Conservation (phyloP, 176 grass and related monocot species). For the Ensete ventricosum region DNA sequence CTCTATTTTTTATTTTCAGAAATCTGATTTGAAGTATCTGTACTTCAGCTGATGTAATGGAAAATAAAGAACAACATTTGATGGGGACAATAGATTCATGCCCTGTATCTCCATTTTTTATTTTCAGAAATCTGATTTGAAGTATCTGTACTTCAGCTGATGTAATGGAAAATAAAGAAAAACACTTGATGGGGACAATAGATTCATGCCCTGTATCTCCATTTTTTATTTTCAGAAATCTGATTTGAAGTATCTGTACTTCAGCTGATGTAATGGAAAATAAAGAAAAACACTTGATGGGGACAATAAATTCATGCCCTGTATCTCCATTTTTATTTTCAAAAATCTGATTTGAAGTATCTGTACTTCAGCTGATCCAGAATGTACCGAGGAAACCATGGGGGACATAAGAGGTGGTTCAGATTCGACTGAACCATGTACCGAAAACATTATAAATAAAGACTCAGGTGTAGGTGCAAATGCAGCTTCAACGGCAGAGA, state of each 20-base stretch:
- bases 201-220: neutral
- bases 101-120: neutral
- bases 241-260: neutral
- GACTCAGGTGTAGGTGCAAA: conserved; percentile 22
- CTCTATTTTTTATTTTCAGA: neutral
- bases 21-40: neutral
- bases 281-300: neutral
- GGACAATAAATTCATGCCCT: neutral
- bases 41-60: neutral
- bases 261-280: neutral
- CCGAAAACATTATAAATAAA: neutral
- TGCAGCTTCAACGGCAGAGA: conserved; percentile 12
- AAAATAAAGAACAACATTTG: too few species aligned
- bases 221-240: neutral
- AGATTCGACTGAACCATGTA: neutral
- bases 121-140: neutral
- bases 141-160: neutral
- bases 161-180: too few species aligned
- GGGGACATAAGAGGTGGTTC: neutral
- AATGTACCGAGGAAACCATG: neutral
- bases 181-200: neutral
- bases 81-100: neutral
- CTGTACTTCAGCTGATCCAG: neutral
- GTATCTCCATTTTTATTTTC: neutral
- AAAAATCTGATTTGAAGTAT: neutral